Base-by-base conservation (phyloP, 23 red algal species). In the Agarophyton chilense region DNA sequence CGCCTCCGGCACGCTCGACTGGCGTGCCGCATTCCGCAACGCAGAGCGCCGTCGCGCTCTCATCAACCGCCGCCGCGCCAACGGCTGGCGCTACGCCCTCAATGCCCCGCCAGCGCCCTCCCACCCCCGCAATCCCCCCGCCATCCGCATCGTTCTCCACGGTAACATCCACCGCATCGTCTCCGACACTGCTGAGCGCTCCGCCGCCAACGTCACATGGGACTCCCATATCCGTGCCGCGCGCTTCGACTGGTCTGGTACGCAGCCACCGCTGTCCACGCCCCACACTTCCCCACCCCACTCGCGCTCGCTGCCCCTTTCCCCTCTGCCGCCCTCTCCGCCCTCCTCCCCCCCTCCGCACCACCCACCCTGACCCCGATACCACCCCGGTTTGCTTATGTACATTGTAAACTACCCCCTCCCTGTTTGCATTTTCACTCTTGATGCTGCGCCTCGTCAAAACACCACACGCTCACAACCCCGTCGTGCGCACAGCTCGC, bases 401-500 rank as follows among this genome's bases (percentile, higher is more conserved):
- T 67, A 39, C 60, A 14, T 65, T 49, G 43, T 74, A 49, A 46
- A 74, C 17, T 11, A 46, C 36, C 19, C 41, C 68, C 21, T 18
- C 2, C 4, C 43, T 29, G 10, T 4, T 17, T 26, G 40, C 34
- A n/a, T 49, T 43, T 29, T 34, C 41, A 39, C 50, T 32, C 28
- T 16, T 72, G 28, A 11, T 41, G 63, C 28, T 47, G 21, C 43
- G 33, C 60, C 16, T 83, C 72, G 61, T 98, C 92, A 79, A 93
- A 98, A 65, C 89, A 93, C 96, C 96, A 98, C 35, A 88, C 51
- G 54, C 78, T 67, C 10, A 89, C 96, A 29, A 88, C 35, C 18
- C 92, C 92, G 66, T 98, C 92, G 50, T 98, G 89, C 41, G 89
- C 90, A 73, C 97, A 96, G 76, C 89, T 94, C 32, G 93, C 97